Evolutionary conservation across 371 early-diverging fungal species (phyloP).

Genomic region (Mucor irregularis): DNA sequence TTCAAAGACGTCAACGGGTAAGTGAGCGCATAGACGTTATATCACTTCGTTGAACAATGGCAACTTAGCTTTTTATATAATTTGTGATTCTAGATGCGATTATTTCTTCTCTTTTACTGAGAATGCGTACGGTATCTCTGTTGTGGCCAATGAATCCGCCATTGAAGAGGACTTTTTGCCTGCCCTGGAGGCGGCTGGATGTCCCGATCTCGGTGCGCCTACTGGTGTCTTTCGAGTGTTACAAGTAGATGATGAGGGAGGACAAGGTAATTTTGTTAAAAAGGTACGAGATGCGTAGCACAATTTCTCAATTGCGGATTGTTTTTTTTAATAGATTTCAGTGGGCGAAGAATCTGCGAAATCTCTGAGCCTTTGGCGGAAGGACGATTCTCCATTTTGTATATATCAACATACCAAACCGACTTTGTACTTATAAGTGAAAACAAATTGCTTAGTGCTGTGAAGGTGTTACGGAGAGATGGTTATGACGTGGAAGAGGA

Average conservation of each 20-base stretch:
- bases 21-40: too few species aligned
- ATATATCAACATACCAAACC: constrained; percentile 63
- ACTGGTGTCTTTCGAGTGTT: constrained; percentile 58
- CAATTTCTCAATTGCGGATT: not conserved
- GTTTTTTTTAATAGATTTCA: constrained; percentile 34
- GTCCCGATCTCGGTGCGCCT: constrained; percentile 28
- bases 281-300: not conserved
- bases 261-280: constrained; percentile 35
- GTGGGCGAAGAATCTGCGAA: constrained; percentile 62
- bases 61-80: not conserved
- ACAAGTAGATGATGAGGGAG: constrained; percentile 58
- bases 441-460: constrained; percentile 44
- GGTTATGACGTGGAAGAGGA: constrained; percentile 42
- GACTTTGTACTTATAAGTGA: constrained; percentile 65
- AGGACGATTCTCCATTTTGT: constrained; percentile 54
- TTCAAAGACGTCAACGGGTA: constrained; percentile 23
- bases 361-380: constrained; percentile 58
- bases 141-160: constrained; percentile 51
- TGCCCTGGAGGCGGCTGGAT: constrained; percentile 26
- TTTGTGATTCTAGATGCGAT: constrained; percentile 46
- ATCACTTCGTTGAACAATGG: too few species aligned
- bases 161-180: constrained; percentile 41
- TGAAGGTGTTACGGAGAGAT: constrained; percentile 40
- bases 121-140: constrained; percentile 60
- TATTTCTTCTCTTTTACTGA: constrained; percentile 66